Evolutionary conservation across 768 basidiomycete species (phyloP).

Genomic region (Rhodotorula kratochvilovae): DNA sequence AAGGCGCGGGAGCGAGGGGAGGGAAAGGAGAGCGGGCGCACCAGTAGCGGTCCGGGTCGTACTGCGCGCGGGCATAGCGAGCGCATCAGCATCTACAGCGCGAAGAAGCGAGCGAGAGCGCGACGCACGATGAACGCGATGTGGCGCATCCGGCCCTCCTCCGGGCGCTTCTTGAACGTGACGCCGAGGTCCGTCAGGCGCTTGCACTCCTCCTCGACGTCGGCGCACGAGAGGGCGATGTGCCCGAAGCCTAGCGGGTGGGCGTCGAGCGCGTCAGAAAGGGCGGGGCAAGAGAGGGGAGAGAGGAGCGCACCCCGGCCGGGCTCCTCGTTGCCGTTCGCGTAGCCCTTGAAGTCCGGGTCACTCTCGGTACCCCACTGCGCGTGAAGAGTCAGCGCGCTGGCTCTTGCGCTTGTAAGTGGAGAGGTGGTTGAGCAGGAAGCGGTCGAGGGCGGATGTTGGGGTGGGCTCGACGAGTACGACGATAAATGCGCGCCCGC

Average conservation of each 20-base stretch:
- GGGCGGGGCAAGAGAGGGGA: neutral
- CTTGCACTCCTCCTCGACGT: conserved; percentile 75
- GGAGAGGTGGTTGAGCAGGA: too few species aligned
- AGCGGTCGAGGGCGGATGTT: too few species aligned
- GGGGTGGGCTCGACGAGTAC: too few species aligned
- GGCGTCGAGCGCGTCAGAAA: neutral
- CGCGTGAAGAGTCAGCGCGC: neutral
- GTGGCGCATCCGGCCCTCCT: conserved; percentile 36
- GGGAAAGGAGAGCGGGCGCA: too few species aligned
- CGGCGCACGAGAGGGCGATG: conserved; percentile 76
- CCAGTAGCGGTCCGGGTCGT: conserved; percentile 14
- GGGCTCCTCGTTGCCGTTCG: conserved; percentile 78
- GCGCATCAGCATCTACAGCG: neutral
- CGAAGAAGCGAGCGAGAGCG: neutral
- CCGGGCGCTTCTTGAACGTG: conserved; percentile 76
- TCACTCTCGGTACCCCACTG: conserved; percentile 70
- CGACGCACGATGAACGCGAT: conserved; percentile 29
- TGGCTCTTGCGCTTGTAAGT: too few species aligned
- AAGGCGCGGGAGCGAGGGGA: neutral
- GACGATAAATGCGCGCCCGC: too few species aligned
- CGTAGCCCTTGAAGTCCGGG: conserved; percentile 71
- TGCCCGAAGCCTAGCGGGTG: conserved; percentile 63
- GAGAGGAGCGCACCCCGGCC: conserved; percentile 52
- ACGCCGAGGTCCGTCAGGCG: conserved; percentile 77
- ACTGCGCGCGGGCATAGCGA: neutral